Conservation (phyloP, 306 rosid species). For the Inga leiocalycina region DNA sequence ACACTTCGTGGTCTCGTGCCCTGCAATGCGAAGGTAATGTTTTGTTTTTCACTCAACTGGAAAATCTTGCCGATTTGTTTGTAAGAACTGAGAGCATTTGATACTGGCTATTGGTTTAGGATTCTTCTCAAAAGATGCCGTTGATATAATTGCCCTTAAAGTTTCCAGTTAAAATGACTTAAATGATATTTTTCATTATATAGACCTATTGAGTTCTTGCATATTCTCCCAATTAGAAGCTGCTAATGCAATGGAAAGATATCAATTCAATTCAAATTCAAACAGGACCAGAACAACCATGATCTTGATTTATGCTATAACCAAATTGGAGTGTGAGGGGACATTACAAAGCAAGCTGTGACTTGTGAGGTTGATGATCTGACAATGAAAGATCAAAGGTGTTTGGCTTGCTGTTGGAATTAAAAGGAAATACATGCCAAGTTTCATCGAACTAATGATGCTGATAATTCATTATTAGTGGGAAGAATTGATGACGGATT, state of each 20-base stretch:
- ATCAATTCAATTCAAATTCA: not conserved
- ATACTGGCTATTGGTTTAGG: not conserved
- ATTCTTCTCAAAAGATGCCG: not conserved
- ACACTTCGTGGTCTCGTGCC: constrained; percentile 70
- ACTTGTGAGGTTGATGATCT: not conserved
- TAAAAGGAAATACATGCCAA: not conserved
- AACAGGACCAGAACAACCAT: not conserved
- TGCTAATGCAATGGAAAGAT: not conserved
- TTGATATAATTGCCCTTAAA: not conserved
- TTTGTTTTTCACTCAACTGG: not conserved
- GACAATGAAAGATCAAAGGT: not conserved
- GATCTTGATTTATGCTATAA: not conserved
- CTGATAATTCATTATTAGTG: not conserved
- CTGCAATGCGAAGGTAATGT: constrained; percentile 52
- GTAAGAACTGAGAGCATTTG: not conserved
- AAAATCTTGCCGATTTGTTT: not conserved
- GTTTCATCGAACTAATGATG: not conserved
- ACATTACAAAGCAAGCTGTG: not conserved
- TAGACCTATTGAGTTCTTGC: not conserved
- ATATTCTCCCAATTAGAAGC: not conserved
- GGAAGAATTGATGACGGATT: not conserved
- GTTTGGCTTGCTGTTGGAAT: not conserved
- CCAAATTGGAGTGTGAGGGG: not conserved
- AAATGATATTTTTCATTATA: not conserved
- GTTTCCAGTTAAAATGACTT: not conserved